Evolutionary conservation across 1,139 yeast genomes (phyloP), one percentile per base, ranked within the genome.

Genomic region (Yamadazyma songkhlaensis): DNA sequence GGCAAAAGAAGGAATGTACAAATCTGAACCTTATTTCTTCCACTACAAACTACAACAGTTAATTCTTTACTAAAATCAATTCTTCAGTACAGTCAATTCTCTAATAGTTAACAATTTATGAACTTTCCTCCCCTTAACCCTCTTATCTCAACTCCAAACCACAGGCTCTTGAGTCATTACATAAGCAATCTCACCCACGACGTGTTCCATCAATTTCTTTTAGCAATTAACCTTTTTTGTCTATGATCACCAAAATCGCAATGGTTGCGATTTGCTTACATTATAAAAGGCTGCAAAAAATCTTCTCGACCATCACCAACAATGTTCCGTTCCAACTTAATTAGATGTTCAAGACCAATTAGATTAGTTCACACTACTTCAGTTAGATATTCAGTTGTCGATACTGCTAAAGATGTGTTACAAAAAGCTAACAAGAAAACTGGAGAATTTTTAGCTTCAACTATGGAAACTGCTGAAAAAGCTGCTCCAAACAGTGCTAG

Each of bases 401-500:
- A 59, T 29, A 44, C 61, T 21, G 69, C 71, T 12, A 67, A 66
- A 48, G 61, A 62, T 21, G 59, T 56, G 7, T 59, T 67, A 41
- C 42, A 47, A 20, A 62, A 59, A 42, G 71, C 61, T 31, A 67
- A 67, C 43, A 50, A 58, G 37, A 62, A 60, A 44, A 53, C 67
- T 9, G 71, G 70, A 7, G 57, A 64, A 41, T 60, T 60, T 2
- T 53, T 64, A 37, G 68, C 71, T 10, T 61, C 57, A 14, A 64
- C 65, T 4, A 54, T 64, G 39, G 65, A 64, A 25, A 49, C 52
- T 26, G 66, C 59, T 11, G 63, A 64, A 45, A 35, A 53, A 15
- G 53, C 48, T 29, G 54, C 59, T 36, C 50, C 34, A n/a, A 49
- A 51, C 24, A 35, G 39, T 36, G 43, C 44, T 15, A 24, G 25